These are phyloP conservation scores for Panicum virgatum DNA, from an alignment of 202 grass and related monocot species.

Conservation along the genomic window DNA sequence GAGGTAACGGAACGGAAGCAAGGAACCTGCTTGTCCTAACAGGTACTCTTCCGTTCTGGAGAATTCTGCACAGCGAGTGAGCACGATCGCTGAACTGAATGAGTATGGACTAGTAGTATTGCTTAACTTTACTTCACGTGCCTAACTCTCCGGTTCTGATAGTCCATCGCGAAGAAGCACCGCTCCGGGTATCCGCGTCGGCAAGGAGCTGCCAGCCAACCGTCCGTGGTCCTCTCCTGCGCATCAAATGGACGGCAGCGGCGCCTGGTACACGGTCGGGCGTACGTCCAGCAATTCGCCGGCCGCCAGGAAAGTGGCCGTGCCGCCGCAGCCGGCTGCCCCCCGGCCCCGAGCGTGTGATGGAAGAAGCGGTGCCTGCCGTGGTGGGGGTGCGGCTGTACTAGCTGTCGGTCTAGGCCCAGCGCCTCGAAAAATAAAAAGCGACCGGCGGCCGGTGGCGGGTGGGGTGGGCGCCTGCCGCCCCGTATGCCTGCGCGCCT, in stretches of 20 bases:
- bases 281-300: constrained; percentile 33
- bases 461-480: not conserved
- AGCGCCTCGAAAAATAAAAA: constrained; percentile 41
- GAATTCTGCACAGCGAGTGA: too few relatives aligned
- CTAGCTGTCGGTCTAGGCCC: constrained; percentile 41
- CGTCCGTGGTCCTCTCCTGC: not conserved
- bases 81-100: too few relatives aligned
- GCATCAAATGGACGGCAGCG: constrained; percentile 30
- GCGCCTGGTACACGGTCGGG: not conserved
- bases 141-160: not conserved
- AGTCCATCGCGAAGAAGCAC: not conserved
- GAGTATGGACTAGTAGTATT: too few relatives aligned
- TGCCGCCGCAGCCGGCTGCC: constrained; percentile 21
- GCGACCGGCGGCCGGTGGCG: not conserved
- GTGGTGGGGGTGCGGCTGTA: constrained; percentile 5
- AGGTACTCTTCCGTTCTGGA: too few relatives aligned
- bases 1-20: not conserved
- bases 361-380: not conserved
- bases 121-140: too few relatives aligned
- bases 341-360: too few relatives aligned
- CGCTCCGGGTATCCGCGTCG: constrained; percentile 11
- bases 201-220: constrained; percentile 19
- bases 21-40: not conserved
- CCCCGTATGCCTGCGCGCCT: not conserved
- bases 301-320: constrained; percentile 27